A percentile compares a stretch with the other conserved stretches of the same genome.
These are phyloP conservation scores for Verticillium albo-atrum DNA, from an alignment of 2,329 filamentous ascomycete genomes.

Conservation along the genomic window DNA sequence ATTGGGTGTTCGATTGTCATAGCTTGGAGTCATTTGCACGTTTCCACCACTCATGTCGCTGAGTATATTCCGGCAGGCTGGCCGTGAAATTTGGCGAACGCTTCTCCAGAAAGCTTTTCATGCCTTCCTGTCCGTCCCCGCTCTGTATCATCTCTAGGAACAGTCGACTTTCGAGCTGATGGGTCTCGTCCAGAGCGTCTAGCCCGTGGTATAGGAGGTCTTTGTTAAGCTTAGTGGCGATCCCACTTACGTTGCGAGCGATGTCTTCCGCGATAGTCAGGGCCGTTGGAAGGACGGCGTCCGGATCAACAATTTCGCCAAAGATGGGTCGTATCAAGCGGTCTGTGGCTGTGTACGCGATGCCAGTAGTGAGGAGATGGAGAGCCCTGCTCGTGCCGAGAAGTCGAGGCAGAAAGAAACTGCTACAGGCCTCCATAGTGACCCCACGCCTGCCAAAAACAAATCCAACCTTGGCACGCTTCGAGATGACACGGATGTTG, in stretches of 20 bases:
- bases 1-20: too few relatives aligned
- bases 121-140: conserved; percentile 61
- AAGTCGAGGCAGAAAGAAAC: conserved; percentile 67
- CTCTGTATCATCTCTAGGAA: conserved; percentile 56
- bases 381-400: conserved; percentile 61
- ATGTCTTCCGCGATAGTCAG: conserved; percentile 64
- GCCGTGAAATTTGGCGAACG: conserved; percentile 57
- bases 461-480: conserved; percentile 64
- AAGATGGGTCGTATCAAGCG: conserved; percentile 31
- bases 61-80: conserved; percentile 31
- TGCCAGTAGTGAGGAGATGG: conserved; percentile 63
- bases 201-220: conserved; percentile 64
- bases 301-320: conserved; percentile 56
- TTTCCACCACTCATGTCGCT: too few relatives aligned
- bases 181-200: conserved; percentile 60
- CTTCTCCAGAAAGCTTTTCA: conserved; percentile 67
- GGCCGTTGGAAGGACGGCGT: conserved; percentile 59
- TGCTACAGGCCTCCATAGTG: conserved; percentile 66
- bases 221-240: conserved; percentile 63
- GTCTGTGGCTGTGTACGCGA: conserved; percentile 48
- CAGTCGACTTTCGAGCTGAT: conserved; percentile 64
- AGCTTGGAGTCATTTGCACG: too few relatives aligned
- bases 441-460: conserved; percentile 69
- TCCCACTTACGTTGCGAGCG: conserved; percentile 58
- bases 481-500: conserved; percentile 47